Base-by-base conservation (phyloP, 1,284 basidiomycete species). In the Cryptococcus depauperatus region DNA sequence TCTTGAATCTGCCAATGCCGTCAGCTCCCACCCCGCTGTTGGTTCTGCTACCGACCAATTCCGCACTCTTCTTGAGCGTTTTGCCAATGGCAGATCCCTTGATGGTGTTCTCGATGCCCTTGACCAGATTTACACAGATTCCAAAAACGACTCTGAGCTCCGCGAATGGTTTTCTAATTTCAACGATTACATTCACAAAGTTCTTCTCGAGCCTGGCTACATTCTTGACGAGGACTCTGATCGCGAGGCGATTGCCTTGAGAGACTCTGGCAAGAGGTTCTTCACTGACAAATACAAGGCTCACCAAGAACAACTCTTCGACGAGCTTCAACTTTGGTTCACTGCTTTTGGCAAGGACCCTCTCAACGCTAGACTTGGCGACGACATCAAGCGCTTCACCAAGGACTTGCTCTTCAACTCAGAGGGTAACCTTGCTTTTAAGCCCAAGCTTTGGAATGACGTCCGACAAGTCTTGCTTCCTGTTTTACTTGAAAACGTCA, bases 391-490 rank as follows among this genome's bases (percentile, higher is more conserved):
- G 35, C 76, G 83, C 6, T 76, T 96, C 43, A 87, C 85, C 37
- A 82, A 79, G 58, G 84, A 95, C 60, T 66, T 96, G 11, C 73
- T 88, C 26, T 85, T 89, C 64, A 64, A 73, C 64, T 72, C 71
- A 44, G 82, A 91, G 52, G 89, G 89, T n/a, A 80, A 79, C 55
- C 74, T 93, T 43, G 81, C 81, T 62, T 95, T 90, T 79, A 97
- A 98, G 77, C 79, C 82, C 42, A 76, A 82, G 35, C 74, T 96
- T 11, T 95, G 91, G 91, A 77, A 79, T 51, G 92, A 80, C 68
- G 80, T 97, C 38, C 75, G 88, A 35, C 76, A 77, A 41, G 81
- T 88, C 52, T 86, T 96, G 57, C 63, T 95, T 1, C 92, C 92
- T 18, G 73, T 78, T 18, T 66, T 95, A 43, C 80, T 92, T 63